phyloP scores from a whole-genome alignment of 2,329 filamentous ascomycete genomes.

The Fusarium coicis region DNA sequence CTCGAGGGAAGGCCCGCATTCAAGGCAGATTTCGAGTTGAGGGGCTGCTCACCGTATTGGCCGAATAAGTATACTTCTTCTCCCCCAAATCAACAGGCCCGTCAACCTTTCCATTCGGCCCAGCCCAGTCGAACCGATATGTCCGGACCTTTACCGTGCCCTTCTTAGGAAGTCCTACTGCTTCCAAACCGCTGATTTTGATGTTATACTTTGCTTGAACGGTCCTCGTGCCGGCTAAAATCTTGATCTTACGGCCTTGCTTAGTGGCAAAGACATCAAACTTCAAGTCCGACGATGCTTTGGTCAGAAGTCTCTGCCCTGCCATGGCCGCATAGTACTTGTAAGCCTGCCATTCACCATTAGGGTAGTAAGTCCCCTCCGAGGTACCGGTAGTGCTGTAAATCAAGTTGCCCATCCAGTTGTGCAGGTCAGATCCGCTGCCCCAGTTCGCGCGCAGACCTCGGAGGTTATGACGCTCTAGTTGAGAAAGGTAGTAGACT shows the following conservation, averaged over 20 bases:
- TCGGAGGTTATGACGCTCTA: not conserved
- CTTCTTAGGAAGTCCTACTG: not conserved
- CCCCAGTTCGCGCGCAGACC: not conserved
- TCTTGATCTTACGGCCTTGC: not conserved
- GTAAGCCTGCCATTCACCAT: not conserved
- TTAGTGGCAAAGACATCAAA: not conserved
- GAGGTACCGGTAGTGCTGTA: not conserved
- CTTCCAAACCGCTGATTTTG: accelerated
- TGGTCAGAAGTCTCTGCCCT: not conserved
- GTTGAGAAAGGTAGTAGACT: not conserved
- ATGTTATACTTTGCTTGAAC: not conserved
- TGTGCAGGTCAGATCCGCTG: not conserved
- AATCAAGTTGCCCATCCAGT: not conserved
- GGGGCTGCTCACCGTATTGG: not conserved
- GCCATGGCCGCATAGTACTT: not conserved
- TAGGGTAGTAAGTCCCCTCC: not conserved
- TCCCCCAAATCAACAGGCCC: not conserved
- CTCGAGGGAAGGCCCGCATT: accelerated
- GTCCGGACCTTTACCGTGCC: not conserved
- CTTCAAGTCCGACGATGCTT: not conserved
- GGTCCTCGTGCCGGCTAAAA: not conserved
- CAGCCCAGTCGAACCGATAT: not conserved
- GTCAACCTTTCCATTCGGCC: not conserved
- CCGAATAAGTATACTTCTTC: not conserved
- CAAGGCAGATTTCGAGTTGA: too few species aligned